Evolutionary conservation across 2,329 filamentous ascomycete genomes (phyloP).

Genomic region (Aspergillus fijiensis): DNA sequence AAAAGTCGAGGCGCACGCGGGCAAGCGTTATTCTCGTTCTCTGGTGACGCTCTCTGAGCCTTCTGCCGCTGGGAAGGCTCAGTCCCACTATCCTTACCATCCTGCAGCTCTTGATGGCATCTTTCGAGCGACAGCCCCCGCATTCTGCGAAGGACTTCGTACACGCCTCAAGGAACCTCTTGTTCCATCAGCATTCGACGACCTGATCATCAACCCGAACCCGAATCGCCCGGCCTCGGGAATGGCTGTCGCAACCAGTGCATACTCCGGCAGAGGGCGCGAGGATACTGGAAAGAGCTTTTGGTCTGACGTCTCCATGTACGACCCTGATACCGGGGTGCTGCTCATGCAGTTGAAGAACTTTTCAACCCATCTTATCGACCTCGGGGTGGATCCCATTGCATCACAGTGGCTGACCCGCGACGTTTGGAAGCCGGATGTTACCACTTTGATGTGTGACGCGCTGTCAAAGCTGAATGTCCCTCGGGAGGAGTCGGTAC

Average conservation of each 20-base stretch:
- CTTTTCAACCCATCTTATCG: slow-evolving; percentile 1
- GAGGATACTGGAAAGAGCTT: slow-evolving; percentile 6
- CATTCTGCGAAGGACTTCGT: neutral
- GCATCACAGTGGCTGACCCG: slow-evolving; percentile 3
- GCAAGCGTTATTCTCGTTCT: slow-evolving; percentile 1
- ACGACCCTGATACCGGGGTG: slow-evolving; percentile 6
- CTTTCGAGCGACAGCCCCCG: slow-evolving; percentile 5
- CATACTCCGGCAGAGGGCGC: slow-evolving; percentile 7
- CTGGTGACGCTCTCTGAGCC: slow-evolving; percentile 7
- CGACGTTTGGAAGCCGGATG: slow-evolving; percentile 8
- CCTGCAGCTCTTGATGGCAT: slow-evolving; percentile 10
- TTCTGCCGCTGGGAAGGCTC: neutral
- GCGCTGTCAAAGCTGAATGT: neutral
- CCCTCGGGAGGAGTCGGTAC: neutral
- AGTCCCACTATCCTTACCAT: slow-evolving; percentile 9
- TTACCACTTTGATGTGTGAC: neutral
- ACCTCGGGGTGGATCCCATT: slow-evolving; percentile 1
- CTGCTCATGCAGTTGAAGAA: slow-evolving; percentile 7
- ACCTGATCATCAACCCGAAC: slow-evolving; percentile 10
- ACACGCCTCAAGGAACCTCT: neutral
- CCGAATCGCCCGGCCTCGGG: neutral
- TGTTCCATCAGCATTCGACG: slow-evolving; percentile 9
- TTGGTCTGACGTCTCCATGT: slow-evolving; percentile 2
- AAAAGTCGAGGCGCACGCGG: slow-evolving; percentile 10
- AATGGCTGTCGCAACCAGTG: slow-evolving; percentile 3